Evolutionary conservation across 441 rosid species (phyloP).

Genomic region (Melastoma candidum): DNA sequence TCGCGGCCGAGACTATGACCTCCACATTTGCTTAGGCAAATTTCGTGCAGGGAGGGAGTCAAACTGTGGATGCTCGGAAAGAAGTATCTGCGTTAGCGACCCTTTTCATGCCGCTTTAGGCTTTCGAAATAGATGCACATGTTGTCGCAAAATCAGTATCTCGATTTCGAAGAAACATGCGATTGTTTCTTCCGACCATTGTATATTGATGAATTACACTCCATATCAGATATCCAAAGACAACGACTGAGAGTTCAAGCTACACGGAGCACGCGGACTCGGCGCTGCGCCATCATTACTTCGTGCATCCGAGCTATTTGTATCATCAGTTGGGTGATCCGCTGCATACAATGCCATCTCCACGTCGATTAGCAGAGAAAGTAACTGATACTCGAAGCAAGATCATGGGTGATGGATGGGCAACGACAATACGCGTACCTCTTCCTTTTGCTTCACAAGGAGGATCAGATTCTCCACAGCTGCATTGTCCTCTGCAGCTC

Average conservation of each 20-base stretch:
- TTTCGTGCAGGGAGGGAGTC: too few species aligned
- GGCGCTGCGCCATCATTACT: constrained; percentile 29
- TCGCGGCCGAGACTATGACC: too few species aligned
- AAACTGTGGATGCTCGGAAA: too few species aligned
- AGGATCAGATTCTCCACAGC: constrained; percentile 5
- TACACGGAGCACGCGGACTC: constrained; percentile 44
- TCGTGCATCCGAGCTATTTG: constrained; percentile 46
- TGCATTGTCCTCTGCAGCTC: not conserved
- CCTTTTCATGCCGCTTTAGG: too few species aligned
- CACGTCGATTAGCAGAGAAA: constrained; percentile 15
- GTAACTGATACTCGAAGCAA: not conserved
- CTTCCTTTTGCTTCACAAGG: constrained; percentile 13
- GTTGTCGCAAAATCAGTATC: too few species aligned
- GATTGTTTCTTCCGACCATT: too few species aligned
- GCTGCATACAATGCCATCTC: constrained; percentile 26
- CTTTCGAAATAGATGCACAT: too few species aligned
- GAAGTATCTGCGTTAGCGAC: too few species aligned
- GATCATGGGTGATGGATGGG: not conserved
- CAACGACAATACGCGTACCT: constrained; percentile 3
- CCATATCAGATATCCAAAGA: too few species aligned
- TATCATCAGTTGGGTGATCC: constrained; percentile 34
- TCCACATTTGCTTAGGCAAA: too few species aligned
- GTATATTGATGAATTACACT: too few species aligned
- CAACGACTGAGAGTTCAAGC: not conserved
- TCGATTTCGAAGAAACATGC: too few species aligned